Base-by-base conservation (phyloP, 2,329 filamentous ascomycete species). In the Penicillium sp. region DNA sequence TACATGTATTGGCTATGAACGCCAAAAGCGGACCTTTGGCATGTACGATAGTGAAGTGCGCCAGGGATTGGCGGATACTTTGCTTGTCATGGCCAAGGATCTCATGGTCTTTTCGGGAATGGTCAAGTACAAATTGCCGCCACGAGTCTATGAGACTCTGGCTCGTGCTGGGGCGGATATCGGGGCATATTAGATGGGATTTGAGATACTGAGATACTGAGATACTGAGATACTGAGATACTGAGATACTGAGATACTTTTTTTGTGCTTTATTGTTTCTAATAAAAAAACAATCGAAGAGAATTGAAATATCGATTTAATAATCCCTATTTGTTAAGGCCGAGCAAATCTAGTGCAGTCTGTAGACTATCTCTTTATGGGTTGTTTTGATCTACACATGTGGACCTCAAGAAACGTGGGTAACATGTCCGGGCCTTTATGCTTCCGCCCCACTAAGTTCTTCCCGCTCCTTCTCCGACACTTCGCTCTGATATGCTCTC, bases 21-120 rank as follows among this genome's bases (percentile, higher is more conserved):
- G 90, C 59, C 87, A 89, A 65, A 79, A 86, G 58, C 81, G 95
- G 44, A 82, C 83, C 53, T 82, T 80, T 56, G 86, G 87, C 28
- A 84, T 88, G 65, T 97, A 88, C 73, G 91, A 88, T 64, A 77
- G 73, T 55, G 74, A 76, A 49, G 75, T 75, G 55, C 69, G 74
- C 44, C 71, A 75, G 55, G 69, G 68, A 17, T 62, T 91, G 75
- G 85, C 88, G 49, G 85, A 88, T 55, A 82, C 88, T 67, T 78
- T 95, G 68, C 84, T 88, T 76, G 85, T 88, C 72, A 90, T 89
- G 78, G 91, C 90, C 37, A 86, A 91, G 73, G 93, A 97, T 74
- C 76, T 97, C 67, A 96, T 94, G 79, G 89, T 94, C 14, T 97
- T 96, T 78, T 93, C 91, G 16, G 93, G 91, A 54, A 86, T 96